Evolutionary conservation across 768 basidiomycete species (phyloP).

Genomic region (Amyloporia xantha): DNA sequence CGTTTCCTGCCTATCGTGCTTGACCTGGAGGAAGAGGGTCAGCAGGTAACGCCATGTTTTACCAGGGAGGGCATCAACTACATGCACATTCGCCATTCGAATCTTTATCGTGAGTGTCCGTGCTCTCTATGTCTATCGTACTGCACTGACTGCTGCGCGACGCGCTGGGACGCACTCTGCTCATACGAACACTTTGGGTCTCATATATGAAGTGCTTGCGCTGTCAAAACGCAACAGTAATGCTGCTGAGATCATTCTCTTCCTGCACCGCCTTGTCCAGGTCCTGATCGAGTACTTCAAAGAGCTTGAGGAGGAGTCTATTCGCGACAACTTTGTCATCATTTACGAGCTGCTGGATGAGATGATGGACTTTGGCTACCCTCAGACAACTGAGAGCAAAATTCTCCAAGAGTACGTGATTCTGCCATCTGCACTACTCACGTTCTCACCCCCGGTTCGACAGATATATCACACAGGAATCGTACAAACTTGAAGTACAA

Average conservation of each 20-base stretch:
- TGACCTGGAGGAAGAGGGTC: conserved; percentile 95
- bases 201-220: conserved; percentile 65
- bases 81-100: conserved; percentile 97
- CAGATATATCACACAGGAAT: conserved; percentile 97
- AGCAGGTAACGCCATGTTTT: conserved; percentile 95
- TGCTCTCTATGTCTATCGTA: background rate
- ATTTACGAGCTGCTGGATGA: conserved; percentile 98
- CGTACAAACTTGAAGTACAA: conserved; percentile 92
- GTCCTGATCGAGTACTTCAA: conserved; percentile 99
- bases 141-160: background rate
- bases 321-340: conserved; percentile 98
- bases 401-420: conserved; percentile 85
- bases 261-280: conserved; percentile 87
- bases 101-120: conserved; percentile 77
- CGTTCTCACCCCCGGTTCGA: background rate
- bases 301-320: conserved; percentile 98
- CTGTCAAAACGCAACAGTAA: conserved; percentile 94
- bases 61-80: conserved; percentile 94
- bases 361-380: conserved; percentile 99
- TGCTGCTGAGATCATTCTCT: conserved; percentile 92
- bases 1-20: conserved; percentile 89
- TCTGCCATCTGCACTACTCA: background rate
- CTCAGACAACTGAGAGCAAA: conserved; percentile 99
- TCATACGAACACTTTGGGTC: background rate
- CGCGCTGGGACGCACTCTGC: background rate